Percentiles rank a stretch among this genome's conserved stretches.
Evolutionary conservation across 192 early-diverging fungal genomes (phyloP).

Genomic region (Coemansia sp.): DNA sequence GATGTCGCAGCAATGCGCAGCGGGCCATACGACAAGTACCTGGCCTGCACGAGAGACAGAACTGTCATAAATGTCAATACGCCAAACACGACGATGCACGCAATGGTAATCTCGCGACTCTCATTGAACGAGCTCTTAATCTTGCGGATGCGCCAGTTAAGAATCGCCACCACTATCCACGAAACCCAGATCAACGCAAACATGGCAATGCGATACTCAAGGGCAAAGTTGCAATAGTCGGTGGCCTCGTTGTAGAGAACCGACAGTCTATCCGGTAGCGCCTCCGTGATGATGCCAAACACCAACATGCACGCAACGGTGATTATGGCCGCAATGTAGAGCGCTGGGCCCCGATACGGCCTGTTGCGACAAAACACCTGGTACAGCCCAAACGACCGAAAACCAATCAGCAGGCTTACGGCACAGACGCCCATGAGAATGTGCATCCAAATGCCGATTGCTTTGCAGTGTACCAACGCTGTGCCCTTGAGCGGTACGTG

Average conservation of each 20-base stretch:
- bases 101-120: constrained; percentile 30
- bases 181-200: constrained; percentile 41
- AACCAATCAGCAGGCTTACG: constrained; percentile 32
- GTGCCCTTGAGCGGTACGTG: constrained; percentile 35
- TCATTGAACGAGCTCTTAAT: constrained; percentile 54
- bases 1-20: constrained; percentile 29
- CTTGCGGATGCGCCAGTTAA: constrained; percentile 43
- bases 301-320: constrained; percentile 16
- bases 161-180: constrained; percentile 22
- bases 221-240: constrained; percentile 29
- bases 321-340: neutral
- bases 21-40: constrained; percentile 10
- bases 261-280: constrained; percentile 5
- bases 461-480: constrained; percentile 24
- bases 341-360: neutral
- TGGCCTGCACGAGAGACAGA: neutral
- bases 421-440: constrained; percentile 29
- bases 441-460: constrained; percentile 47
- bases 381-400: neutral
- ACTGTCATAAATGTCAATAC: constrained; percentile 31
- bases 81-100: constrained; percentile 28
- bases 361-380: constrained; percentile 2
- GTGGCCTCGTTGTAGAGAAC: constrained; percentile 11
- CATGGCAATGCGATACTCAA: constrained; percentile 23
- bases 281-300: constrained; percentile 37